Evolutionary conservation across 805 yeast species (phyloP).

Genomic region (Yamadazyma phyllophila): DNA sequence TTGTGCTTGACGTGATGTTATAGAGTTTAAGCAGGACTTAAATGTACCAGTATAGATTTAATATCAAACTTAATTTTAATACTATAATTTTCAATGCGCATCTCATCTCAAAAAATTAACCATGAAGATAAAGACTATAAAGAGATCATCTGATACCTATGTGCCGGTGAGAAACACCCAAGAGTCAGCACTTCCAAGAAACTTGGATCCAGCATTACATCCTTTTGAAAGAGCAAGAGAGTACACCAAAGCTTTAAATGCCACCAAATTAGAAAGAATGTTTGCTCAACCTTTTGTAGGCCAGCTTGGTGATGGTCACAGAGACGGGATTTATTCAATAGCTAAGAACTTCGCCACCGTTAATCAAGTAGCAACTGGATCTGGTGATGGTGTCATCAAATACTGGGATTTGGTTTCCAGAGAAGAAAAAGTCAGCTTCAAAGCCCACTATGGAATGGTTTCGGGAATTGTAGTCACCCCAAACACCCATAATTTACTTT

Average conservation of each 20-base stretch:
- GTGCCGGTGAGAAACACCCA: slow-evolving; percentile 91
- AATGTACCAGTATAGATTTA: slow-evolving; percentile 4
- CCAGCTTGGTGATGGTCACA: slow-evolving; percentile 90
- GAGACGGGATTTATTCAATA: slow-evolving; percentile 88
- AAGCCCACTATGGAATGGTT: slow-evolving; percentile 89
- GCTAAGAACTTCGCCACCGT: slow-evolving; percentile 73
- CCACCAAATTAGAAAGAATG: slow-evolving; percentile 93
- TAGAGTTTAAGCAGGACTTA: slow-evolving; percentile 16
- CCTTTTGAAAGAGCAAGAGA: slow-evolving; percentile 98
- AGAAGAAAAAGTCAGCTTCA: slow-evolving; percentile 70
- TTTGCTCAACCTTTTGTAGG: slow-evolving; percentile 98
- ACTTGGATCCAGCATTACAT: slow-evolving; percentile 89
- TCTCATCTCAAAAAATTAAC: slow-evolving; percentile 8
- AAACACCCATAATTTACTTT: slow-evolving; percentile 51
- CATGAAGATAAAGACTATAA: slow-evolving; percentile 85
- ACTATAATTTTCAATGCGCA: background rate
- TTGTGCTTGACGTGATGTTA: slow-evolving; percentile 73
- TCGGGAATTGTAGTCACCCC: slow-evolving; percentile 79
- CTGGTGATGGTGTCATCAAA: slow-evolving; percentile 93
- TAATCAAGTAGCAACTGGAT: slow-evolving; percentile 81
- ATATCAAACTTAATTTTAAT: background rate
- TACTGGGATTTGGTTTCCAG: slow-evolving; percentile 88
- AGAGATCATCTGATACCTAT: slow-evolving; percentile 86
- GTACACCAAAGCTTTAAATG: slow-evolving; percentile 89
- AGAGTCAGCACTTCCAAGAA: slow-evolving; percentile 82